Base-by-base conservation (phyloP, 148 eudicot species). In the Agrostemma githago region DNA sequence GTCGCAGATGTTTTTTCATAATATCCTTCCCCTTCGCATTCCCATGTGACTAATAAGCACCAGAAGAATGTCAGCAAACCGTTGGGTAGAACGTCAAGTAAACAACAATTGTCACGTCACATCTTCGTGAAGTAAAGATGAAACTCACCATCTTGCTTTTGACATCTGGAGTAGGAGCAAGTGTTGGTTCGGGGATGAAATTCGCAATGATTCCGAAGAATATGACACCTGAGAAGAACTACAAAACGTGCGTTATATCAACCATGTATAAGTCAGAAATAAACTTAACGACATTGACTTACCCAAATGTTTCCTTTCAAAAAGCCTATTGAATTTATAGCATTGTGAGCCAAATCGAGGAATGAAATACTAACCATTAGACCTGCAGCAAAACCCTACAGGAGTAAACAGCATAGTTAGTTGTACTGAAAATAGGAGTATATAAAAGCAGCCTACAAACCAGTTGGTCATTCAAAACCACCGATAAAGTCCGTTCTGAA, bases 301-400 rank as follows among this genome's bases (percentile, higher is more conserved):
- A 92, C 99, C 97, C 97, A 95, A 61, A 95, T 81, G 83, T 95
- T 95, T 66, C 92, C 99, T 78, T 89, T 95, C 77, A 95, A 85
- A 82, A 95, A 95, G 72, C 99, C 99, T 74, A 92, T 86, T 44
- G 99, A 80, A 65, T 95, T 95, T 1, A 95, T 86, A 69, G 97
- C 96, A 83, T 95, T 92, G 86, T 95, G 97, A 78, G 97, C 99
- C 97, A 95, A 86, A 82, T 95, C 99, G 2, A 95, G 81, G 84
- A 95, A 95, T 56, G 99, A 95, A 83, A 95, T 95, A 83, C 99
- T 95, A 82, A 95, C 86, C 99, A 95, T 95, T 72, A 95, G 97
- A 71, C 99, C 99, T 43, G 97, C 99, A 77, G 99, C 99, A 85
- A 95, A 95, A 59, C 97, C 99, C 97, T 92, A 82, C 78, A 81